phyloP scores from a whole-genome alignment of 441 rosid species.

The Pelargonium cotyledonis region DNA sequence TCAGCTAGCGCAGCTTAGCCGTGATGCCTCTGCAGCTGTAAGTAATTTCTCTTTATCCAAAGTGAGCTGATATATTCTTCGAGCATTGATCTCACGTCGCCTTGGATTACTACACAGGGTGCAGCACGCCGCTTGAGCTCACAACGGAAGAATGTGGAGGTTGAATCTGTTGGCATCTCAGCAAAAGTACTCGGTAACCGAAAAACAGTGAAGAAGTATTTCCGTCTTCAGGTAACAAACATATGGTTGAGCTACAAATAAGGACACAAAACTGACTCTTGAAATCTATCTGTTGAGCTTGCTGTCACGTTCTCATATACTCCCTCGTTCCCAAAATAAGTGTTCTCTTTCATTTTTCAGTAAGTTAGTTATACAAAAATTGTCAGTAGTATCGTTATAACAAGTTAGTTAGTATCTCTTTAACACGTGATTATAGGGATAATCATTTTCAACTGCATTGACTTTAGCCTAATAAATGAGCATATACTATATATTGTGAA shows the following conservation, averaged over 20 bases:
- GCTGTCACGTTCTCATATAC: neutral
- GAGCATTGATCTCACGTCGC: neutral
- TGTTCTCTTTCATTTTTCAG: no score
- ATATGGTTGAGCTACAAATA: neutral
- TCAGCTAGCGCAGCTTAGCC: slow-evolving; percentile 34
- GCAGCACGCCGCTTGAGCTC: slow-evolving; percentile 33
- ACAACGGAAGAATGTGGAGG: slow-evolving; percentile 25
- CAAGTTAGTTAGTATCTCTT: no score
- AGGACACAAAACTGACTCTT: neutral
- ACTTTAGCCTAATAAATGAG: neutral
- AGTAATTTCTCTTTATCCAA: slow-evolving; percentile 14
- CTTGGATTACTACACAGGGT: slow-evolving; percentile 22
- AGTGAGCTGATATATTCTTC: neutral
- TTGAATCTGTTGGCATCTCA: slow-evolving; percentile 32
- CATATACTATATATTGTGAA: neutral
- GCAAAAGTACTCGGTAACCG: slow-evolving; percentile 21
- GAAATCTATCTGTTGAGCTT: neutral
- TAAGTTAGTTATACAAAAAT: no score
- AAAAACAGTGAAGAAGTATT: slow-evolving; percentile 29
- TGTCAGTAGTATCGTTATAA: no score
- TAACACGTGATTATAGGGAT: no score
- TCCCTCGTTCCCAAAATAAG: no score
- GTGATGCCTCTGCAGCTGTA: slow-evolving; percentile 41
- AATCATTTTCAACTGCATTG: neutral
- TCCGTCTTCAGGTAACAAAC: slow-evolving; percentile 29